Conservation (phyloP, 2,329 filamentous ascomycete genomes). For the Epichloe sibirici region DNA sequence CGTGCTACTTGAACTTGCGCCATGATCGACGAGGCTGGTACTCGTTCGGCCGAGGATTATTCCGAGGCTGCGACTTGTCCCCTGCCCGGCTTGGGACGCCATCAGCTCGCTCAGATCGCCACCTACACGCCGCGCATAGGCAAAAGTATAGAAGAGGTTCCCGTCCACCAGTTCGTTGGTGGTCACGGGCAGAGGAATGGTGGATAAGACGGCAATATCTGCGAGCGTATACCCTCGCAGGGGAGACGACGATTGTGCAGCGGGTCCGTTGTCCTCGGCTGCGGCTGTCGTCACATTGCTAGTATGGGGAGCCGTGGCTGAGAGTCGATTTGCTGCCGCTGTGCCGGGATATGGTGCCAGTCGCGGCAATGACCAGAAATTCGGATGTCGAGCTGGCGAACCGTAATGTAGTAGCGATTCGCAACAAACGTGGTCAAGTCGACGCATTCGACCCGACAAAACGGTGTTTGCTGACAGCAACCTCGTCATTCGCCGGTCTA, state of each 20-base stretch:
- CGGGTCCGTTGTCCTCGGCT: conserved; percentile 5
- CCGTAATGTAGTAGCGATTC: conserved; percentile 9
- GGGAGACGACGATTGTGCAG: conserved; percentile 11
- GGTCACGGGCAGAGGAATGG: conserved; percentile 20
- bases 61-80: conserved; percentile 11
- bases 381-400: not conserved
- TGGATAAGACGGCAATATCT: conserved; percentile 18
- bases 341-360: conserved; percentile 5
- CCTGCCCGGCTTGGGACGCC: conserved; percentile 11
- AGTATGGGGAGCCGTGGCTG: not conserved
- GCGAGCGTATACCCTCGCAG: conserved; percentile 21
- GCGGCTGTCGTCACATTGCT: not conserved
- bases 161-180: conserved; percentile 20
- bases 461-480: conserved; percentile 23
- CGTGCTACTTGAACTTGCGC: conserved; percentile 7
- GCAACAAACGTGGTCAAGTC: conserved; percentile 11
- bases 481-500: conserved; percentile 21
- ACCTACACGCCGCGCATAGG: conserved; percentile 16
- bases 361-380: conserved; percentile 7
- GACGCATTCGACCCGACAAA: conserved; percentile 20
- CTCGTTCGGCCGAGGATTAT: conserved; percentile 9
- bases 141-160: conserved; percentile 19
- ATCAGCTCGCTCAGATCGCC: conserved; percentile 17
- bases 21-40: not conserved
- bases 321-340: not conserved